Base-by-base conservation (phyloP, 1,284 basidiomycete species). In the Cystobasidium pallidum region DNA sequence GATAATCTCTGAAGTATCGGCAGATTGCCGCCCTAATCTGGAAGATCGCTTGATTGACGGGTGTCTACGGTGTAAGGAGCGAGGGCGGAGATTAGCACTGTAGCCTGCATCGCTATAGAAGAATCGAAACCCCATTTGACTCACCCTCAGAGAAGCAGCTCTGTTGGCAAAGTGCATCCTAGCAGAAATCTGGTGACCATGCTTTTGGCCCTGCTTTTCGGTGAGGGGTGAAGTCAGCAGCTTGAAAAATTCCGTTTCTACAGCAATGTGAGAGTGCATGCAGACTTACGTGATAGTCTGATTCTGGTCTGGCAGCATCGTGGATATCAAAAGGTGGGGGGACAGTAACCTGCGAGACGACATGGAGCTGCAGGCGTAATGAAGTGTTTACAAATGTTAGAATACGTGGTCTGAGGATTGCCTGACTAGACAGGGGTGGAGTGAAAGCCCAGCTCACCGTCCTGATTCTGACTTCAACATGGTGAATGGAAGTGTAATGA, bases 11-110 rank as follows among this genome's bases (percentile, higher is more conserved):
- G 89, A 99, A 99, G 63, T 95, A 83, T 74, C 89, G 86, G 78
- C 92, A 89, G 59, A 99, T 90, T 30, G 86, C 94, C 54, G 92
- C 89, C 80, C 95, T 93, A 68, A 99, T 83, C 77, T 86, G 91
- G 86, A 99, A 99, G 75, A 99, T 90, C 28, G 94, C 92, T 83
- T 98, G 94, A 83, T 96, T 98, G 68, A 93, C 92, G 80, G 89
- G 89, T 10, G 95, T 98, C 90, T 93, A 80, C 24, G 24, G 51
- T 10, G 39, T 19, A 6, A 19, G 3, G 2, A 3, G n/a, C 11
- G 0, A 15, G n/a, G n/a, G n/a, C 11, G 2, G 1, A 8, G 34
- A 45, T 45, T 11, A 45, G 43, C 43, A 3, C n/a, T 45, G 8
- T n/a, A 3, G 7, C 11, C 43, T 45, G 15, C 43, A 45, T 45